Conservation (phyloP, 257 asterid genomes). For the Fraxinus americana region DNA sequence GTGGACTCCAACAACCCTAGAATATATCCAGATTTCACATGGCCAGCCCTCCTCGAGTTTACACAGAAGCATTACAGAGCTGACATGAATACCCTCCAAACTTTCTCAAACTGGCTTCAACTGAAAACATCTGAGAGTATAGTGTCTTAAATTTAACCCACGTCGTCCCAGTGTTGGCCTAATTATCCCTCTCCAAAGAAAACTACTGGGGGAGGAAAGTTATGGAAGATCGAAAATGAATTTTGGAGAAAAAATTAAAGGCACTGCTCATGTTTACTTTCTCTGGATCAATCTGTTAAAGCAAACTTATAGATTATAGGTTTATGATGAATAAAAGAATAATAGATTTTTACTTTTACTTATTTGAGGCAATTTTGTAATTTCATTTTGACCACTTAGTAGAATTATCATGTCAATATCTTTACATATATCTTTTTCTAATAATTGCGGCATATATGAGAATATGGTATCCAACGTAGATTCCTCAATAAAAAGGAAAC, state of each 20-base stretch:
- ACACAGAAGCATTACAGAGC: slow-evolving; percentile 94
- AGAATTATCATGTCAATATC: slow-evolving; percentile 16
- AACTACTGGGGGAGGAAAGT: background rate
- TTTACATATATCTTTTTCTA: background rate
- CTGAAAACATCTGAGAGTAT: slow-evolving; percentile 24
- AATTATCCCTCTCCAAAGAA: background rate
- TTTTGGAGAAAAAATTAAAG: background rate
- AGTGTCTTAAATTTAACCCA: background rate
- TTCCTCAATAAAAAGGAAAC: background rate
- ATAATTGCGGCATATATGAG: background rate
- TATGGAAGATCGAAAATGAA: background rate
- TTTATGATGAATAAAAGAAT: background rate
- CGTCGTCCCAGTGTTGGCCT: background rate
- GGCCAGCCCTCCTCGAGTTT: slow-evolving; percentile 70
- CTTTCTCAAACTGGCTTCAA: slow-evolving; percentile 65
- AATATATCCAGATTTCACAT: slow-evolving; percentile 76
- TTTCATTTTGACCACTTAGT: slow-evolving; percentile 15
- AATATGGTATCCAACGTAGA: slow-evolving; percentile 30
- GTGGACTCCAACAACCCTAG: slow-evolving; percentile 77
- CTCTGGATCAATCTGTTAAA: background rate
- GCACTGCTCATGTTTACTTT: background rate
- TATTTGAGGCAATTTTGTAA: slow-evolving; percentile 36
- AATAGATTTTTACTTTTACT: background rate
- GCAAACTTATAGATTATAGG: slow-evolving; percentile 3
- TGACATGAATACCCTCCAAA: slow-evolving; percentile 76